Evolutionary conservation across 441 rosid species (phyloP).

Genomic region (Aleurites moluccanus): DNA sequence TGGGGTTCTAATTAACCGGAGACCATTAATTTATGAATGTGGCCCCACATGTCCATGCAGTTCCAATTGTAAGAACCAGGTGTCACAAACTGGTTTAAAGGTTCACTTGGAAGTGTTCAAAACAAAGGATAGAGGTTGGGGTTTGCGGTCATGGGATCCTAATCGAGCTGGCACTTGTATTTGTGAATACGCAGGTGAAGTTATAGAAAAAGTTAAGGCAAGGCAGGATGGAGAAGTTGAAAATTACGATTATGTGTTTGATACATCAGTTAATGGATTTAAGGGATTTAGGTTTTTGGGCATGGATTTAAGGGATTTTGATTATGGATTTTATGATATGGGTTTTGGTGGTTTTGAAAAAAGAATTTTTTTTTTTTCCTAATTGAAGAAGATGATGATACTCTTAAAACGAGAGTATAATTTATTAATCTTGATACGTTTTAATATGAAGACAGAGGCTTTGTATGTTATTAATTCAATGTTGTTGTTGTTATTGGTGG

Average conservation of each 20-base stretch:
- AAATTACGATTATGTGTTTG: slow-evolving; percentile 51
- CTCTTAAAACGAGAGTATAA: no score
- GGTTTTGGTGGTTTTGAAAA: no score
- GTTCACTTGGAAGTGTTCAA: slow-evolving; percentile 72
- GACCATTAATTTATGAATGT: slow-evolving; percentile 59
- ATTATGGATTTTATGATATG: no score
- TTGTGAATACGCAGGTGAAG: slow-evolving; percentile 87
- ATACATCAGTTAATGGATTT: no score
- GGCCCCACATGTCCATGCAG: slow-evolving; percentile 59
- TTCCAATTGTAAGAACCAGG: slow-evolving; percentile 57
- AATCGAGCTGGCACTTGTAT: slow-evolving; percentile 78
- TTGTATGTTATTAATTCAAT: no score
- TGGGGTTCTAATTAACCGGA: slow-evolving; percentile 52
- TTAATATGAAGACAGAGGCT: no score
- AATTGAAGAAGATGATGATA: no score
- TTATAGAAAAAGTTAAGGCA: slow-evolving; percentile 41
- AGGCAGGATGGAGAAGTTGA: slow-evolving; percentile 34
- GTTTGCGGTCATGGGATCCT: slow-evolving; percentile 82
- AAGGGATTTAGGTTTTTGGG: no score
- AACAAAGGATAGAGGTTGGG: slow-evolving; percentile 78
- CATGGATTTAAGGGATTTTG: no score
- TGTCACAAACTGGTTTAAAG: slow-evolving; percentile 61
- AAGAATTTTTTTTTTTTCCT: no score
- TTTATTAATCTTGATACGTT: no score
- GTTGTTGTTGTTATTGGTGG: no score